Evolutionary conservation across 208 protist species (phyloP).

Genomic region (Crithidia thermophila): DNA sequence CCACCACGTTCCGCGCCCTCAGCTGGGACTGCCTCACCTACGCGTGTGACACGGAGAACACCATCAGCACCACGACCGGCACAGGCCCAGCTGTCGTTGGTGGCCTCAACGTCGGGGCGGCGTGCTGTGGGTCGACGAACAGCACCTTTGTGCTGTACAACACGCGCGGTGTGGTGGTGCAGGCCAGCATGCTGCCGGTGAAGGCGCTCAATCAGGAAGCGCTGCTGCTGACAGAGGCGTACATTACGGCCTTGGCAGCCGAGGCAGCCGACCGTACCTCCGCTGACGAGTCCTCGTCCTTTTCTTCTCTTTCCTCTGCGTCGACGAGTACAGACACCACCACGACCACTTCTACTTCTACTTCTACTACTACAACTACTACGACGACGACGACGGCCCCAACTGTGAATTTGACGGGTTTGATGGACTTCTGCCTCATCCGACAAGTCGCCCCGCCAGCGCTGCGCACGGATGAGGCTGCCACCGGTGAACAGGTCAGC

Average conservation of each 20-base stretch:
- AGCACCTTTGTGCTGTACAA: slow-evolving; percentile 52
- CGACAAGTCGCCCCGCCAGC: slow-evolving; percentile 25
- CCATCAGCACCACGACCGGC: not conserved
- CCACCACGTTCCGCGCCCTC: not conserved
- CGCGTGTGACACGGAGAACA: slow-evolving; percentile 33
- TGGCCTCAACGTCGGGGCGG: slow-evolving; percentile 35
- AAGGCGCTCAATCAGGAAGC: slow-evolving; percentile 16
- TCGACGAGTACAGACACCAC: too few relatives aligned
- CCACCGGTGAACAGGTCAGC: not conserved
- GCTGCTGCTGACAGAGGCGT: slow-evolving; percentile 1
- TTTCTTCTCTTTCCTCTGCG: too few relatives aligned
- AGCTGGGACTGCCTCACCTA: slow-evolving; percentile 38
- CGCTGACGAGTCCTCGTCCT: not conserved
- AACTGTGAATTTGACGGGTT: not conserved
- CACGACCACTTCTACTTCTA: too few relatives aligned
- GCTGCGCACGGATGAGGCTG: not conserved
- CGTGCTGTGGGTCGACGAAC: slow-evolving; percentile 45
- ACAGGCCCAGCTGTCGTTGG: slow-evolving; percentile 14
- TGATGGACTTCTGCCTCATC: slow-evolving; percentile 33
- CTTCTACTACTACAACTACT: too few relatives aligned
- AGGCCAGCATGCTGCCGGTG: slow-evolving; percentile 36
- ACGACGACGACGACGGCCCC: too few relatives aligned
- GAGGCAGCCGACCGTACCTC: too few relatives aligned
- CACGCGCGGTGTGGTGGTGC: slow-evolving; percentile 28
- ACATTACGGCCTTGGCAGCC: not conserved